Percentiles rank a stretch among this genome's conserved stretches.
Evolutionary conservation across 2,329 filamentous ascomycete species (phyloP).

Genomic region (Dendryphion nanum): DNA sequence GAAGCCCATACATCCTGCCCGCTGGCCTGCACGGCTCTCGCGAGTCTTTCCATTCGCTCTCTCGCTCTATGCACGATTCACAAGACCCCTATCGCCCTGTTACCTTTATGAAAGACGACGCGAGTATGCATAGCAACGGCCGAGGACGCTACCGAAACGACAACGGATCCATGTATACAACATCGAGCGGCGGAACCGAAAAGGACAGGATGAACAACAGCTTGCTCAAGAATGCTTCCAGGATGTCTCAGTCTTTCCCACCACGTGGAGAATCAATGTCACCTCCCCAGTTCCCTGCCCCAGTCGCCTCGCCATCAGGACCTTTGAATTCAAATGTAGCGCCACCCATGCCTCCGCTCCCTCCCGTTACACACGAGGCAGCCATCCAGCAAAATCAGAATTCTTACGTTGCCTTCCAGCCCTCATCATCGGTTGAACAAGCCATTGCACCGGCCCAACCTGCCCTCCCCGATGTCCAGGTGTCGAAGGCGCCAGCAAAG

Average conservation of each 20-base stretch:
- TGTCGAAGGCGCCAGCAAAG: slow-evolving; percentile 23
- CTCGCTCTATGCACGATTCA: slow-evolving; percentile 68
- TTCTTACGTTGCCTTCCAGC: slow-evolving; percentile 39
- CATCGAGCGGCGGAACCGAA: slow-evolving; percentile 47
- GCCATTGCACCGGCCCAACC: slow-evolving; percentile 17
- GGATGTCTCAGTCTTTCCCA: slow-evolving; percentile 57
- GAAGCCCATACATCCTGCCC: slow-evolving; percentile 90
- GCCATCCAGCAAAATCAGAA: slow-evolving; percentile 13
- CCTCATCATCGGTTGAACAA: slow-evolving; percentile 13
- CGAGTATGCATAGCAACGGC: slow-evolving; percentile 32
- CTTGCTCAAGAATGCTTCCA: slow-evolving; percentile 56
- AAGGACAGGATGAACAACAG: slow-evolving; percentile 51
- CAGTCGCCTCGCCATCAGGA: slow-evolving; percentile 23
- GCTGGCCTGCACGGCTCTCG: slow-evolving; percentile 74
- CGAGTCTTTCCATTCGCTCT: slow-evolving; percentile 84
- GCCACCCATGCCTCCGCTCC: slow-evolving; percentile 12
- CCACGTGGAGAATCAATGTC: slow-evolving; percentile 40
- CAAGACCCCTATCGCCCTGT: slow-evolving; percentile 82
- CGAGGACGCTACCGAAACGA: slow-evolving; percentile 31
- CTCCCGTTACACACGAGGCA: slow-evolving; percentile 5
- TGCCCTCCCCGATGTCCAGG: slow-evolving; percentile 18
- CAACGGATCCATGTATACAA: slow-evolving; percentile 52
- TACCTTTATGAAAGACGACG: slow-evolving; percentile 53
- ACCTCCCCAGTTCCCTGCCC: slow-evolving; percentile 35
- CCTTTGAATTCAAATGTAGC: slow-evolving; percentile 26